Conservation (phyloP, 2,329 filamentous ascomycete species). For the Venturia pyrina region DNA sequence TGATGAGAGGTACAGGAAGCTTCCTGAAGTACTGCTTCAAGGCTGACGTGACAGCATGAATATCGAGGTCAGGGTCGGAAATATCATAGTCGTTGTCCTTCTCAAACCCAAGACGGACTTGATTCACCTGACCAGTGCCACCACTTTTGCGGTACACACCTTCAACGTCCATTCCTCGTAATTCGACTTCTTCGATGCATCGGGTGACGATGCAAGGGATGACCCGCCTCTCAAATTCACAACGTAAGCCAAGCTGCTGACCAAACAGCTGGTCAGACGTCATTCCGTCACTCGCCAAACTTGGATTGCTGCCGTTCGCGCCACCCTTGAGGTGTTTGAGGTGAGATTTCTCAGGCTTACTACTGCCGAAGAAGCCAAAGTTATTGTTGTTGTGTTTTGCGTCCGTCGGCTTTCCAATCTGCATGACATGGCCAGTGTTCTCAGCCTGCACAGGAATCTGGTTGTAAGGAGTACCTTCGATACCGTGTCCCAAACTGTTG, state of each 20-base stretch:
- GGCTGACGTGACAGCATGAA: conserved; percentile 89
- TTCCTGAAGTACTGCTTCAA: conserved; percentile 97
- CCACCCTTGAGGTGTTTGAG: conserved; percentile 21
- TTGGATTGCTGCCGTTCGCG: conserved; percentile 34
- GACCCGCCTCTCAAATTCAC: conserved; percentile 78
- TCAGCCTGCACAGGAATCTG: conserved; percentile 13
- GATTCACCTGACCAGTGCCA: conserved; percentile 80
- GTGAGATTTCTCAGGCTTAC: neutral
- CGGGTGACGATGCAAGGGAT: conserved; percentile 85
- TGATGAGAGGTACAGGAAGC: conserved; percentile 78
- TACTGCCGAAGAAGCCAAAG: conserved; percentile 10
- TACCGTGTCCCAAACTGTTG: conserved; percentile 9
- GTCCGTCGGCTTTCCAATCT: conserved; percentile 1
- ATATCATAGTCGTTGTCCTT: conserved; percentile 80
- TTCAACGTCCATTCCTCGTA: conserved; percentile 89
- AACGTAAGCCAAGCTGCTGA: conserved; percentile 74
- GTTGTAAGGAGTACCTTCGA: conserved; percentile 22
- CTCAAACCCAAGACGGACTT: conserved; percentile 86
- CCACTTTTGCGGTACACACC: conserved; percentile 98
- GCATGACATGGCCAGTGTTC: neutral
- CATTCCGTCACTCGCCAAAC: conserved; percentile 24
- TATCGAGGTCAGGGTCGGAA: conserved; percentile 85
- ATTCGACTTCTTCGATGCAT: conserved; percentile 93
- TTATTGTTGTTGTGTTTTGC: conserved; percentile 1
- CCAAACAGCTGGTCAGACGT: conserved; percentile 55